Evolutionary conservation across 768 basidiomycete species (phyloP).

Genomic region (Naematelia aurantialba): DNA sequence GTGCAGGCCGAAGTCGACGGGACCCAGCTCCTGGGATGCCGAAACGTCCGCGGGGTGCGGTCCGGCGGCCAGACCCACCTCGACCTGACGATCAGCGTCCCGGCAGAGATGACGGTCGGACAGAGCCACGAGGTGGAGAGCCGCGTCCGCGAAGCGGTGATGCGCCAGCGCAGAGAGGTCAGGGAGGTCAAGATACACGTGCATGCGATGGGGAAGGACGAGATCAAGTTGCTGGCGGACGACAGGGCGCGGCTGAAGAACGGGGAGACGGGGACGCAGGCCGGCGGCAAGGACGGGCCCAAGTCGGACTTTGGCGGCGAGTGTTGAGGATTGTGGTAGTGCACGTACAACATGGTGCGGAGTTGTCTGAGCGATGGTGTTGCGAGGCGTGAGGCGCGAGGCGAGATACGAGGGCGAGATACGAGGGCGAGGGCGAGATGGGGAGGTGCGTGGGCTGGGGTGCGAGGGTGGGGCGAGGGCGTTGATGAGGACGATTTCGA

Average conservation of each 20-base stretch:
- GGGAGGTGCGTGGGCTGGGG: too few relatives aligned
- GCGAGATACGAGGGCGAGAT: too few relatives aligned
- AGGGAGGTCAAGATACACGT: conserved; percentile 49
- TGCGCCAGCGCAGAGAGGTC: conserved; percentile 50
- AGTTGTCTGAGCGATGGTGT: too few relatives aligned
- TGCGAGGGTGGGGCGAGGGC: too few relatives aligned
- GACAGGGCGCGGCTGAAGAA: background rate
- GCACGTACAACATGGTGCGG: too few relatives aligned
- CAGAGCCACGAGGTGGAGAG: conserved; percentile 63
- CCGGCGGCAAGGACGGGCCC: background rate
- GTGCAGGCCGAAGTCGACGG: conserved; percentile 58
- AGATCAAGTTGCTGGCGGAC: background rate
- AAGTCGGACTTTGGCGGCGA: conserved; percentile 34
- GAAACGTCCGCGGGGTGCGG: conserved; percentile 48
- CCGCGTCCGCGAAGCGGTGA: conserved; percentile 54
- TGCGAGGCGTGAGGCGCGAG: too few relatives aligned
- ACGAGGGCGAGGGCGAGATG: too few relatives aligned
- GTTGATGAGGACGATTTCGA: too few relatives aligned
- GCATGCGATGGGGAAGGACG: conserved; percentile 18
- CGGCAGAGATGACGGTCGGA: conserved; percentile 58
- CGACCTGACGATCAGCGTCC: conserved; percentile 73
- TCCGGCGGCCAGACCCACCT: conserved; percentile 68
- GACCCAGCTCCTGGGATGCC: conserved; percentile 35
- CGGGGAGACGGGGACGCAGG: background rate
- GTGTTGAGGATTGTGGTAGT: conserved; percentile 4